These are phyloP conservation scores for Hyaloscypha bicolor DNA, from an alignment of 495 filamentous ascomycete genomes.

Conservation along the genomic window DNA sequence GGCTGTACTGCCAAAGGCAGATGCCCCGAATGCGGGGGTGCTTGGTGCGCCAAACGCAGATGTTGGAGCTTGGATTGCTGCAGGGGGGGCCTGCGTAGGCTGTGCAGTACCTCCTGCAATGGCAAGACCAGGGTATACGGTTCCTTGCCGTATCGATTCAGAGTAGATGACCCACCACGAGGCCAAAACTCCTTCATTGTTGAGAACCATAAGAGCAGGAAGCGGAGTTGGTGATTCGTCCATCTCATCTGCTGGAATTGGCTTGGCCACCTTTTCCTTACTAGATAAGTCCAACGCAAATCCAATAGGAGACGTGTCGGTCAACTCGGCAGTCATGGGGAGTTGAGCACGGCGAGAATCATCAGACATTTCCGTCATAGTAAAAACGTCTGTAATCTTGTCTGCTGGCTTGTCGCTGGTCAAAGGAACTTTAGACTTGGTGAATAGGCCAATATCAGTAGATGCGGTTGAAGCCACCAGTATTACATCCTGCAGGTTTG, in stretches of 20 bases:
- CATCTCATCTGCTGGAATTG: slow-evolving; percentile 77
- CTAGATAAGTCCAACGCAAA: slow-evolving; percentile 79
- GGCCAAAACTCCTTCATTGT: slow-evolving; percentile 82
- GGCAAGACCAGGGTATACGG: slow-evolving; percentile 70
- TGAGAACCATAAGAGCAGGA: slow-evolving; percentile 85
- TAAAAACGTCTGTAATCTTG: slow-evolving; percentile 64
- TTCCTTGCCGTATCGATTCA: slow-evolving; percentile 75
- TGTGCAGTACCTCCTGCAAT: slow-evolving; percentile 42
- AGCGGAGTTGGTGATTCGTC: slow-evolving; percentile 77
- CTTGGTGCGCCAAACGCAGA: slow-evolving; percentile 12
- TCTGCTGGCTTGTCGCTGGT: slow-evolving; percentile 61
- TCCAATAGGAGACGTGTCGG: slow-evolving; percentile 79
- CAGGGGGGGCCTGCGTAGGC: slow-evolving; percentile 35
- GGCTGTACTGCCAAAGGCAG: slow-evolving; percentile 10
- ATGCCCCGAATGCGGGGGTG: slow-evolving; percentile 33
- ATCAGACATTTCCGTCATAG: slow-evolving; percentile 69
- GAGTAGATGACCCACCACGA: slow-evolving; percentile 92
- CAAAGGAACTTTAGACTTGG: slow-evolving; percentile 67
- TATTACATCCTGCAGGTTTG: slow-evolving; percentile 75
- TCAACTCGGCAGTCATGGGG: slow-evolving; percentile 63
- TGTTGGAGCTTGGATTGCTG: slow-evolving; percentile 34
- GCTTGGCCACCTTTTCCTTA: slow-evolving; percentile 74
- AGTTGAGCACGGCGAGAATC: slow-evolving; percentile 78
- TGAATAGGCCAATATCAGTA: slow-evolving; percentile 75
- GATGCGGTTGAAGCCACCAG: slow-evolving; percentile 80